Percentiles rank a stretch among this genome's conserved stretches.
Conservation (phyloP, 257 asterid species). For the Phtheirospermum japonicum region DNA sequence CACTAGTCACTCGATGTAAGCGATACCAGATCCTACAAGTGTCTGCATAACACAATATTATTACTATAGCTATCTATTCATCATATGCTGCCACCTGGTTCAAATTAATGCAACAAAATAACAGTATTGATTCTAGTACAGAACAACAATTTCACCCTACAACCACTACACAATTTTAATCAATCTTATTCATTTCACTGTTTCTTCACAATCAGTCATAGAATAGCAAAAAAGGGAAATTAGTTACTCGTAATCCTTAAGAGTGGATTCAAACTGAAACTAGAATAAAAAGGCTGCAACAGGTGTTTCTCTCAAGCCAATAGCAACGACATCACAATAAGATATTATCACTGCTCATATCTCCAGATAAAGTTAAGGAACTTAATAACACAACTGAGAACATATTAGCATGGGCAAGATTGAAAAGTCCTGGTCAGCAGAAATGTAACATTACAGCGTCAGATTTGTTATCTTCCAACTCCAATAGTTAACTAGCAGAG, state of each 20-base stretch:
- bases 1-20: no score
- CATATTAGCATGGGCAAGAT: no score
- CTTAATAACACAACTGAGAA: no score
- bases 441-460: no score
- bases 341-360: not conserved
- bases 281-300: not conserved
- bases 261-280: not conserved
- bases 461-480: no score
- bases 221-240: not conserved
- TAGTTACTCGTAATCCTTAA: not conserved
- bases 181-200: not conserved
- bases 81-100: not conserved
- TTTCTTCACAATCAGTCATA: not conserved
- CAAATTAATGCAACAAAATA: not conserved
- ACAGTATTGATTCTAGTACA: not conserved
- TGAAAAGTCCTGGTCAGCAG: no score
- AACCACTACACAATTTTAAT: not conserved
- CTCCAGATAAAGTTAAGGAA: no score
- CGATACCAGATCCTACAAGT: not conserved
- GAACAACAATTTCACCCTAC: not conserved
- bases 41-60: not conserved
- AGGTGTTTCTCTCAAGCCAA: not conserved
- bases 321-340: not conserved
- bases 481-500: no score
- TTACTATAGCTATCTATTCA: not conserved